Percentiles rank a stretch among this genome's conserved stretches.
phyloP scores from a whole-genome alignment of 2,329 filamentous ascomycete genomes.

The Diaporthe aspalathi region DNA sequence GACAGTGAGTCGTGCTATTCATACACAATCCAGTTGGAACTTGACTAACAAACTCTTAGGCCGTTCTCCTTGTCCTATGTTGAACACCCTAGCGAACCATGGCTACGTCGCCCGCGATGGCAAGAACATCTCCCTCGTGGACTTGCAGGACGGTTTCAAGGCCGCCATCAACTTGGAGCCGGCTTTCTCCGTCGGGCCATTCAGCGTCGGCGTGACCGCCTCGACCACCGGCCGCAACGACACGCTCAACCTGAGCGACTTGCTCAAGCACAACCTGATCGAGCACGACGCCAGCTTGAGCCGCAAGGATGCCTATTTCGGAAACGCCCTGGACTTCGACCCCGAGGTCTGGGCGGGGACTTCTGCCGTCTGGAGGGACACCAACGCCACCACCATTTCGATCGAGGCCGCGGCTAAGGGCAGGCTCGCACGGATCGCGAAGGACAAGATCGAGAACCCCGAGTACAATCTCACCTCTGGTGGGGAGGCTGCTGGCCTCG shows the following conservation, averaged over 20 bases:
- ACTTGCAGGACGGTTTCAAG: conserved; percentile 14
- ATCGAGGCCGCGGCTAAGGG: conserved; percentile 17
- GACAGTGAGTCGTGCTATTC: conserved; percentile 13
- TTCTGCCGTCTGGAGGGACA: conserved; percentile 19
- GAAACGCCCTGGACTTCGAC: conserved; percentile 14
- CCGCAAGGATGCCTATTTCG: conserved; percentile 18
- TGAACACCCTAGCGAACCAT: conserved; percentile 32
- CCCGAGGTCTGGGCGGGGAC: conserved; percentile 7
- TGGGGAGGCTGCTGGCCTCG: conserved; percentile 18
- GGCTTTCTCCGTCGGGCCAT: conserved; percentile 16
- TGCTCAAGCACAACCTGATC: conserved; percentile 26
- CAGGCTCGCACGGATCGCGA: conserved; percentile 17
- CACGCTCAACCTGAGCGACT: conserved; percentile 26
- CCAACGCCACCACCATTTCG: conserved; percentile 12
- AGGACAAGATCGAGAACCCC: conserved; percentile 11
- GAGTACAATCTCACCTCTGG: conserved; percentile 18
- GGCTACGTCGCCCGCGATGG: conserved; percentile 25
- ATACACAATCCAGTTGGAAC: not conserved
- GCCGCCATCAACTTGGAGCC: conserved; percentile 23
- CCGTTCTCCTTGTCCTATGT: conserved; percentile 22
- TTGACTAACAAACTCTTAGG: not conserved
- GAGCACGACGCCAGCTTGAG: conserved; percentile 25
- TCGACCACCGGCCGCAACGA: conserved; percentile 27
- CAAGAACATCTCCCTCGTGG: conserved; percentile 9
- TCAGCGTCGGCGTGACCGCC: not conserved